Percentiles rank a stretch among this genome's conserved stretches.
Conservation (phyloP, 2,329 filamentous ascomycete species). For the Pleomassaria siparia region DNA sequence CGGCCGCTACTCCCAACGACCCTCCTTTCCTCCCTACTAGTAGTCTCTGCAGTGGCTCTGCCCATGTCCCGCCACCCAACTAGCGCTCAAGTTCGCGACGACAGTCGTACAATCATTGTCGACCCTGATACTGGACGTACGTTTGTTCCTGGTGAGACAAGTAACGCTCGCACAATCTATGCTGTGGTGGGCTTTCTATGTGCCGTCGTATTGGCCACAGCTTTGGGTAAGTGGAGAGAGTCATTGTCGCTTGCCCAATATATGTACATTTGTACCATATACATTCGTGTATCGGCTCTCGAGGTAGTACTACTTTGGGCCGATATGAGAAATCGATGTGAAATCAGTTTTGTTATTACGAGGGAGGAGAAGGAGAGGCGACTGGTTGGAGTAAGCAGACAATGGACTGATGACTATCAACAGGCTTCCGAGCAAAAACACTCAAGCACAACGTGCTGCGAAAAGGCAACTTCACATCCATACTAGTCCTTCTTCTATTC, state of each 20-base stretch:
- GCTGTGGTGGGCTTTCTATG: conserved; percentile 21
- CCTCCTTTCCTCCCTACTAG: not conserved
- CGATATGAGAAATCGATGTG: too few species aligned
- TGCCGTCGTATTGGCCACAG: conserved; percentile 23
- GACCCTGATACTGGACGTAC: not conserved
- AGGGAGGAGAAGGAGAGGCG: too few species aligned
- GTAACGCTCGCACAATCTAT: conserved; percentile 10
- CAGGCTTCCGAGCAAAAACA: conserved; percentile 15
- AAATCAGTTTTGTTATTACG: too few species aligned
- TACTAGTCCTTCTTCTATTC: conserved; percentile 13
- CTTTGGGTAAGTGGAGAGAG: conserved; percentile 23
- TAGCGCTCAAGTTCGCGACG: not conserved
- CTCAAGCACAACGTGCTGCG: conserved; percentile 11
- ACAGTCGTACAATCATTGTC: not conserved
- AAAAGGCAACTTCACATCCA: conserved; percentile 19
- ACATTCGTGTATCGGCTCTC: too few species aligned
- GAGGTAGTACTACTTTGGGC: too few species aligned
- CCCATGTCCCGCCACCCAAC: not conserved
- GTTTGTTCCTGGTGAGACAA: conserved; percentile 6
- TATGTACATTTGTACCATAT: too few species aligned
- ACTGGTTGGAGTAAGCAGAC: too few species aligned
- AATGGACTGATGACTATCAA: not conserved
- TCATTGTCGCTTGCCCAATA: too few species aligned
- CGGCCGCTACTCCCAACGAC: not conserved
- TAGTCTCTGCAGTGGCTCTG: not conserved